Base-by-base conservation (phyloP, 2,329 filamentous ascomycete genomes). In the Phoma sp. region DNA sequence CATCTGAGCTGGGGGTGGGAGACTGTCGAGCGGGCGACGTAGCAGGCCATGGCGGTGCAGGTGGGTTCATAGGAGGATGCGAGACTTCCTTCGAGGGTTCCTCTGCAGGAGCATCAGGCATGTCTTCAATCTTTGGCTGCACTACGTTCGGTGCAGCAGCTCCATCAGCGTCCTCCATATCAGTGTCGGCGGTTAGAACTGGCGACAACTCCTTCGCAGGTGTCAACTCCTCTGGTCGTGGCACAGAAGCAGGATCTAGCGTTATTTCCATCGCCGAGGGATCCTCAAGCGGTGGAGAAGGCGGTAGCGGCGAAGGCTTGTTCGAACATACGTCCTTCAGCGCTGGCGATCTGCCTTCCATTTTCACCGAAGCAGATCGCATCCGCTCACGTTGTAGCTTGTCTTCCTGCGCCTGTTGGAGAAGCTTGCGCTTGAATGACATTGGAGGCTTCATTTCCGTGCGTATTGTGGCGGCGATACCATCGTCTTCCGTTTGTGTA, bases 341-440 rank as follows among this genome's bases (percentile, higher is more conserved):
- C 37, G 66, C 65, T 23, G 71, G 71, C 7, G 70, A 74, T 42
- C 57, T 67, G 33, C 57, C 62, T 50, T 74, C 73, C 46, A 62
- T 59, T 52, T 74, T 75, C 4, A 73, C 65, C 2, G 71, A 72
- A 25, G 68, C 63, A n/a, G 72, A 74, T 42, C 68, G 68, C 36
- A 68, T 69, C 25, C 70, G 71, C 59, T 75, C 73, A 28, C 73
- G 70, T 47, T 70, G 66, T 39, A 73, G 30, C 50, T 74, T 73
- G 40, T 74, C 72, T 53, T 75, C 71, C 50, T 69, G 67, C 12
- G 73, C 73, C 46, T 74, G 72, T 32, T 69, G 68, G n/a, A 76
- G 58, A 21, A 76, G 67, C 56, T 66, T 72, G 36, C 72, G 68
- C 53, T 73, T 72, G 58, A 74, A 75, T 0, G 73, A 75, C 40